phyloP scores from a whole-genome alignment of 768 basidiomycete genomes.

The Leccinum subtestaceum region DNA sequence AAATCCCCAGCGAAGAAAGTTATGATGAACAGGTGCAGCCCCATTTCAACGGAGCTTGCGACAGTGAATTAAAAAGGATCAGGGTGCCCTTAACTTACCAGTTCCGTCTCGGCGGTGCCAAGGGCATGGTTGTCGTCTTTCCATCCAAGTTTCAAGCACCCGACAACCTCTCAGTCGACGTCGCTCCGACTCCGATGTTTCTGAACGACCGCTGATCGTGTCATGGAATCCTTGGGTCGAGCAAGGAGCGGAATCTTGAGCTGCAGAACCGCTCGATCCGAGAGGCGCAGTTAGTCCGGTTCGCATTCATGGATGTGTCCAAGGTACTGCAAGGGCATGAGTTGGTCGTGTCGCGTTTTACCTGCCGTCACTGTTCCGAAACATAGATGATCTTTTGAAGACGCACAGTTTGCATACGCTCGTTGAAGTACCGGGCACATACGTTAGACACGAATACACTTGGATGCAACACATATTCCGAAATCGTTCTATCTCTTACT shows the following conservation, averaged over 20 bases:
- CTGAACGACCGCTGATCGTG: conserved; percentile 48
- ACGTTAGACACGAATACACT: no score
- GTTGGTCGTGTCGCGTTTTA: conserved; percentile 42
- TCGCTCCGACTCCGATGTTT: conserved; percentile 40
- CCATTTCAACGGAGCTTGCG: conserved; percentile 40
- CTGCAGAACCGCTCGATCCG: conserved; percentile 40
- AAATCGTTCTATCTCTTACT: no score
- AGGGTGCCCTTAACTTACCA: conserved; percentile 41
- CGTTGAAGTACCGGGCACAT: no score
- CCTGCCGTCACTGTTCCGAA: conserved; percentile 41
- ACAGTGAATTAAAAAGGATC: conserved; percentile 36
- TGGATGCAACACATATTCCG: no score
- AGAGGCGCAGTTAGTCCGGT: conserved; percentile 31
- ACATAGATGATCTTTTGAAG: conserved; percentile 32
- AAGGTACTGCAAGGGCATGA: conserved; percentile 31
- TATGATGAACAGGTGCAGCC: conserved; percentile 53
- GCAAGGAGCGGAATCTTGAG: conserved; percentile 29
- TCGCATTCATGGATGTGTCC: conserved; percentile 23
- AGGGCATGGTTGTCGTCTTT: conserved; percentile 46
- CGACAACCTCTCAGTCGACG: conserved; percentile 33
- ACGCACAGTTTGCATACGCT: no score
- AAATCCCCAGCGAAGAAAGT: conserved; percentile 23
- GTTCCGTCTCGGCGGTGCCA: conserved; percentile 45
- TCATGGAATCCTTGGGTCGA: conserved; percentile 45
- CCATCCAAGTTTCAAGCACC: conserved; percentile 43